These are phyloP conservation scores for Ophiostoma australiae DNA, from an alignment of 2,329 filamentous ascomycete species.

Conservation along the genomic window DNA sequence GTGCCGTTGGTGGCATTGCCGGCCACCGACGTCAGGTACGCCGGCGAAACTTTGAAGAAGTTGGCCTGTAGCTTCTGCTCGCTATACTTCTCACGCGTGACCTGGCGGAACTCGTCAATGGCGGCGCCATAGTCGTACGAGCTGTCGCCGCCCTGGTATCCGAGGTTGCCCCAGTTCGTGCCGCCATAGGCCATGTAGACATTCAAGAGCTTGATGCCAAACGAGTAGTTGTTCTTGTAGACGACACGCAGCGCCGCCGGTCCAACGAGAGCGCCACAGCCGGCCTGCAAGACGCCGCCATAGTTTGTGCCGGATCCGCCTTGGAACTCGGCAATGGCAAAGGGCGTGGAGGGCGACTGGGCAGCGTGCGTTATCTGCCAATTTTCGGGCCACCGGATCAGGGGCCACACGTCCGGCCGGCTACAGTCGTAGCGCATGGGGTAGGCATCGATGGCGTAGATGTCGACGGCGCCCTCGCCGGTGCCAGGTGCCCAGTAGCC, in stretches of 20 bases:
- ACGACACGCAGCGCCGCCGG: background rate
- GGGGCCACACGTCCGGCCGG: background rate
- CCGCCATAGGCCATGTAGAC: background rate
- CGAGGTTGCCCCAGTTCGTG: slow-evolving; percentile 13
- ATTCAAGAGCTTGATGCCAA: background rate
- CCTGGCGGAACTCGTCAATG: slow-evolving; percentile 16
- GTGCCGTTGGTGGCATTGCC: background rate
- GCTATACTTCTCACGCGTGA: slow-evolving; percentile 6
- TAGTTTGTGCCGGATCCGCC: background rate
- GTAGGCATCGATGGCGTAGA: background rate
- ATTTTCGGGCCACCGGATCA: background rate
- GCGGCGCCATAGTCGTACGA: slow-evolving; percentile 16
- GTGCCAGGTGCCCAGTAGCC: background rate
- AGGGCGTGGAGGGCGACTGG: background rate
- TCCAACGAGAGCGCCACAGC: background rate
- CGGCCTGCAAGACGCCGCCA: background rate
- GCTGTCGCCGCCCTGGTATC: slow-evolving; percentile 17
- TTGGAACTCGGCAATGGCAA: background rate
- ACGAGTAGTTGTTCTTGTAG: background rate
- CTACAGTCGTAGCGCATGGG: background rate
- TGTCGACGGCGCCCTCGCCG: background rate
- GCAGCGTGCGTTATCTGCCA: background rate
- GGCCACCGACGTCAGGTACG: background rate
- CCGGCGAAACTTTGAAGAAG: background rate
- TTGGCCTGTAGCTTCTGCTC: background rate